Evolutionary conservation across 148 eudicot species (phyloP).

Genomic region (Mesembryanthemum crystallinum): DNA sequence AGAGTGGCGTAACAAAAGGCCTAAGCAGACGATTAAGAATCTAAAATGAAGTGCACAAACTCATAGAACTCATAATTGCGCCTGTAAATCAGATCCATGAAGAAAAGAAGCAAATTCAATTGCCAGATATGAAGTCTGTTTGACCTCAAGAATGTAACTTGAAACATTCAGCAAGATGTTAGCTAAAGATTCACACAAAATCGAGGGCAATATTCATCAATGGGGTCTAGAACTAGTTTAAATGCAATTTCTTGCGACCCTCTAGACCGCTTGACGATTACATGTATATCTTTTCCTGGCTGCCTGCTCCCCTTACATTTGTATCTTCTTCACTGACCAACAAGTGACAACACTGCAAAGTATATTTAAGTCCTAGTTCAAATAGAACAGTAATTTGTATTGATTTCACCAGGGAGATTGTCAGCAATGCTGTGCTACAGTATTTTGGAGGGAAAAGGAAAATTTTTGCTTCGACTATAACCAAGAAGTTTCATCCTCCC

Average conservation of each 20-base stretch:
- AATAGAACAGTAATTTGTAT: background rate
- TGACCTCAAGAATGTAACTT: background rate
- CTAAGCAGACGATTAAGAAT: background rate
- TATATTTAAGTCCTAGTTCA: background rate
- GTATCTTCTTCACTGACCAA: background rate
- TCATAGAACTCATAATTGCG: background rate
- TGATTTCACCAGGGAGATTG: background rate
- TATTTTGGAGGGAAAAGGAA: too few relatives aligned
- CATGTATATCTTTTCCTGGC: background rate
- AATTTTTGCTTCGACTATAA: too few relatives aligned
- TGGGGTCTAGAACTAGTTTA: background rate
- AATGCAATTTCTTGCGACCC: background rate
- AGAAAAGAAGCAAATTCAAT: background rate
- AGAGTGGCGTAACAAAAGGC: too few relatives aligned
- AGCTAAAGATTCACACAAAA: background rate
- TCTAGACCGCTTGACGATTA: background rate
- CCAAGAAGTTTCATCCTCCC: background rate
- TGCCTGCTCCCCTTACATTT: background rate
- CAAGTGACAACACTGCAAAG: background rate
- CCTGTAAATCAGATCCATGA: background rate
- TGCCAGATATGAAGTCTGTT: slow-evolving; percentile 5
- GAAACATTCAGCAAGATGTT: slow-evolving; percentile 12
- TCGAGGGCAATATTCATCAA: background rate
- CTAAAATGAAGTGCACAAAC: too few relatives aligned
- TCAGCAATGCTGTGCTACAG: too few relatives aligned